Conservation (phyloP, 2,329 filamentous ascomycete genomes). For the Nemania serpens region DNA sequence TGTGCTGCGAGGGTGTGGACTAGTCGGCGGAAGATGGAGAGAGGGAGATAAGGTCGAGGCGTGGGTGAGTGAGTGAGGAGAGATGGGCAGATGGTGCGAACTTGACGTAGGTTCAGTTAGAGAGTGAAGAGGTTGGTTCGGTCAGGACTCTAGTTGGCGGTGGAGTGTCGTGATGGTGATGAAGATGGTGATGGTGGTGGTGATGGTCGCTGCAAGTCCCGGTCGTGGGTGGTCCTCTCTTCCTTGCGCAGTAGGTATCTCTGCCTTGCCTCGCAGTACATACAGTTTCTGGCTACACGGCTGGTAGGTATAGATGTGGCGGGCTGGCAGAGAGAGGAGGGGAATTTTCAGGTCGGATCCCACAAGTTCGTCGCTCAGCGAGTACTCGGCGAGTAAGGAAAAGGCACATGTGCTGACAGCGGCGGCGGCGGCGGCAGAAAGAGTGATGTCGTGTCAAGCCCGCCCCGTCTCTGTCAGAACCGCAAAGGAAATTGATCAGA, state of each 20-base stretch:
- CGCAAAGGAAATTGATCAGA: slow-evolving; percentile 20
- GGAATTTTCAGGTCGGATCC: slow-evolving; percentile 21
- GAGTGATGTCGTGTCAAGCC: slow-evolving; percentile 30
- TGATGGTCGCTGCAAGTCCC: no score
- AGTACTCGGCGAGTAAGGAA: slow-evolving; percentile 29
- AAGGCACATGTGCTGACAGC: slow-evolving; percentile 28
- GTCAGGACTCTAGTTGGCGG: background rate
- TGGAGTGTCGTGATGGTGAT: background rate
- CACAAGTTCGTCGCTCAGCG: slow-evolving; percentile 25
- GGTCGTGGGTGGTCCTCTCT: no score
- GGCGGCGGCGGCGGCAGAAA: slow-evolving; percentile 6
- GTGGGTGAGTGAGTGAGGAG: slow-evolving; percentile 10
- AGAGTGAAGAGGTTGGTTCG: no score
- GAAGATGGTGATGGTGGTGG: background rate
- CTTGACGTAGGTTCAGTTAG: no score
- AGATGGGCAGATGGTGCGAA: no score
- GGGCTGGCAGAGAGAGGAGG: background rate
- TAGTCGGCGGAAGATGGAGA: background rate
- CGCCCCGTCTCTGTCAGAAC: slow-evolving; percentile 14
- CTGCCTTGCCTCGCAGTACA: background rate
- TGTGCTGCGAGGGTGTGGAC: slow-evolving; percentile 15
- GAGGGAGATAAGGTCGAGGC: slow-evolving; percentile 7
- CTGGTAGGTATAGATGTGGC: background rate
- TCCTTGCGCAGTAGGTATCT: no score
- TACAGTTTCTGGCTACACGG: background rate